phyloP scores from a whole-genome alignment of 2,329 filamentous ascomycete species.

The Didymella segeticola region DNA sequence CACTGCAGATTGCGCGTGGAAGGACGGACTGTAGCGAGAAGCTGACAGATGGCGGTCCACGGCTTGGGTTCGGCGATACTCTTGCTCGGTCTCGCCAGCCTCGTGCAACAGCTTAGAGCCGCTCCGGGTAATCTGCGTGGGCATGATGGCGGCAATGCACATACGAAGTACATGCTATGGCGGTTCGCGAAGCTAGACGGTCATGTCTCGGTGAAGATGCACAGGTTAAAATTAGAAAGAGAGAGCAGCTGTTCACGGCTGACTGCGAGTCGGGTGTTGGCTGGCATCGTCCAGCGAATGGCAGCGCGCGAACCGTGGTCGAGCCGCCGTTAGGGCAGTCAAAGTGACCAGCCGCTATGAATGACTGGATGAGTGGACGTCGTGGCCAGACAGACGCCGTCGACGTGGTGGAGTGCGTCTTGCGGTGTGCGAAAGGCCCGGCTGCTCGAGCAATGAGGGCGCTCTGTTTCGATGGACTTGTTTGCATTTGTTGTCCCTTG shows the following conservation, averaged over 20 bases:
- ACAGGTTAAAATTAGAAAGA: constrained; percentile 29
- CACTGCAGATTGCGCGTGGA: constrained; percentile 29
- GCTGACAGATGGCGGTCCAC: constrained; percentile 15
- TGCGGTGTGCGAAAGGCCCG: constrained; percentile 33
- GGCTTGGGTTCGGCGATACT: constrained; percentile 13
- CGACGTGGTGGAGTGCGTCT: constrained; percentile 25
- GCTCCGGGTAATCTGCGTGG: background rate
- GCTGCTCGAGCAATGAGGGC: constrained; percentile 34
- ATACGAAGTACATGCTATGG: background rate
- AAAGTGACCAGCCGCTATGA: constrained; percentile 22
- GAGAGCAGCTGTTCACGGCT: constrained; percentile 31
- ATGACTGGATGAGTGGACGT: constrained; percentile 36
- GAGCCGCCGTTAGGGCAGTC: constrained; percentile 30
- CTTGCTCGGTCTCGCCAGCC: constrained; percentile 14
- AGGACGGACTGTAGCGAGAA: constrained; percentile 23
- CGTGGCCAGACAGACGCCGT: constrained; percentile 33
- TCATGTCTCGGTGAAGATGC: constrained; percentile 12
- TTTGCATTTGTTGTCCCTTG: constrained; percentile 21
- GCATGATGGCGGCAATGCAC: constrained; percentile 11
- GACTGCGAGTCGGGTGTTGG: constrained; percentile 18
- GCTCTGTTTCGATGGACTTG: constrained; percentile 15
- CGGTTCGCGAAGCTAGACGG: constrained; percentile 1
- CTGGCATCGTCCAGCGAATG: constrained; percentile 21
- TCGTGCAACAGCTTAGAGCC: constrained; percentile 6
- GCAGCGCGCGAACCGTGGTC: background rate